These are phyloP conservation scores for Russula earlei DNA, from an alignment of 768 basidiomycete species.

Conservation along the genomic window DNA sequence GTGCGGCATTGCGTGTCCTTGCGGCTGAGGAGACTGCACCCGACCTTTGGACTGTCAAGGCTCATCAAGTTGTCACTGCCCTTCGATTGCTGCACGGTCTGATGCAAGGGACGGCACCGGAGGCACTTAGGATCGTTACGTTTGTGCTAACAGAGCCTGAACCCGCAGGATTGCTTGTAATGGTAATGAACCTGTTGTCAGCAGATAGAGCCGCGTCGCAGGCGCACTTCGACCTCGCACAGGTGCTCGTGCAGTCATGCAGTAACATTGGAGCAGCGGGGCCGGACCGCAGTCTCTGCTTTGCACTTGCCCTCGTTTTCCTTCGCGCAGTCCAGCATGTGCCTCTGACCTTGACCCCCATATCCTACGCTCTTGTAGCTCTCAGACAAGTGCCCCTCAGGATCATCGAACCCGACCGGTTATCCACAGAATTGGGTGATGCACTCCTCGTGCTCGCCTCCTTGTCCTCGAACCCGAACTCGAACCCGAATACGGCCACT, in stretches of 20 bases:
- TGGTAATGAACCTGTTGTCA: constrained; percentile 37
- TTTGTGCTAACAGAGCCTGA: constrained; percentile 38
- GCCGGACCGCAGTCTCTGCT: constrained; percentile 24
- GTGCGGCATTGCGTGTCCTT: constrained; percentile 41
- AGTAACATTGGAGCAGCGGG: constrained; percentile 16
- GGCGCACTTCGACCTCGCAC: constrained; percentile 36
- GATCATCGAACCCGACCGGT: constrained; percentile 14
- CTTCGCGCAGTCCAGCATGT: constrained; percentile 24
- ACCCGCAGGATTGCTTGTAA: constrained; percentile 32
- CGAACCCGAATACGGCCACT: no score
- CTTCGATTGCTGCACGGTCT: constrained; percentile 44
- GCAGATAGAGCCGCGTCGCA: constrained; percentile 40
- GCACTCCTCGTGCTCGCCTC: constrained; percentile 26
- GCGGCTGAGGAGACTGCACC: constrained; percentile 30
- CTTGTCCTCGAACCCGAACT: no score
- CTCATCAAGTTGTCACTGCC: constrained; percentile 42
- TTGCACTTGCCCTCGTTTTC: constrained; percentile 22
- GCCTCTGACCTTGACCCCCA: not conserved
- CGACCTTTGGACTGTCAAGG: constrained; percentile 26
- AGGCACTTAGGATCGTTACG: constrained; percentile 33
- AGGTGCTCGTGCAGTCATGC: constrained; percentile 23
- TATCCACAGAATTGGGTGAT: constrained; percentile 32
- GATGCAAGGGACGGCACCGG: constrained; percentile 30
- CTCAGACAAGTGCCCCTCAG: constrained; percentile 9
- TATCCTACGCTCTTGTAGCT: constrained; percentile 12